Base-by-base conservation (phyloP, 805 yeast species). In the Yarrowia bubula region DNA sequence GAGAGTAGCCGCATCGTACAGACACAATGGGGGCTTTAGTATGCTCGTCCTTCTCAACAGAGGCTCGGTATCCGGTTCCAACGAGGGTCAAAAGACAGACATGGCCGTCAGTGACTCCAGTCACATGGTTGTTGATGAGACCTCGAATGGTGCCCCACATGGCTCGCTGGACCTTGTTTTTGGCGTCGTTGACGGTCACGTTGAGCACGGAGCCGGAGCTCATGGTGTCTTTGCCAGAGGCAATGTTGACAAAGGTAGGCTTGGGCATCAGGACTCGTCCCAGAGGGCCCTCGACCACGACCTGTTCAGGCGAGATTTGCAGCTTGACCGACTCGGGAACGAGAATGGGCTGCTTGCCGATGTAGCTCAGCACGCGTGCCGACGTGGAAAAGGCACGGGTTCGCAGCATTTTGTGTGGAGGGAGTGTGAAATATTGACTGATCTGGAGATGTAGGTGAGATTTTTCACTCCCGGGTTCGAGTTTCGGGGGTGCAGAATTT, bases 81-180 rank as follows among this genome's bases (percentile, higher is more conserved):
- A 91, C 96, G 70, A 95, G 87, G 76, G 86, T 89, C 68, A 95
- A 81, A 65, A 92, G 88, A 31, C 95, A 85, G 67, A 91, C 77
- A 75, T 95, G 98, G 13, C 98, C 98, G 71, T 92, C 98, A 44
- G 91, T 86, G 43, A 92, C 96, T 62, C 99, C 99, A 41, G 84
- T 79, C 33, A 93, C 81, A 70, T 88, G 84, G 77, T 93, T 93
- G 71, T 86, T 84, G 55, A 95, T 75, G 66, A 87, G 80, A 0
- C 96, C 82, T 74, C 99, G 84, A 62, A 88, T 82, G 7, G 98
- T 95, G 15, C 99, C 99, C 98, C 98, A 95, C 84, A 95, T 85
- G 17, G 96, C 80, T 69, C 88, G 84, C 78, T 95, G 99, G 64
- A 84, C 79, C 72, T 84, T 86, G 70, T 83, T 78, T 1, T 74